Percentiles rank a stretch among this genome's conserved stretches.
Conservation (phyloP, 768 basidiomycete genomes). For the Macrolepiota albuminosa region DNA sequence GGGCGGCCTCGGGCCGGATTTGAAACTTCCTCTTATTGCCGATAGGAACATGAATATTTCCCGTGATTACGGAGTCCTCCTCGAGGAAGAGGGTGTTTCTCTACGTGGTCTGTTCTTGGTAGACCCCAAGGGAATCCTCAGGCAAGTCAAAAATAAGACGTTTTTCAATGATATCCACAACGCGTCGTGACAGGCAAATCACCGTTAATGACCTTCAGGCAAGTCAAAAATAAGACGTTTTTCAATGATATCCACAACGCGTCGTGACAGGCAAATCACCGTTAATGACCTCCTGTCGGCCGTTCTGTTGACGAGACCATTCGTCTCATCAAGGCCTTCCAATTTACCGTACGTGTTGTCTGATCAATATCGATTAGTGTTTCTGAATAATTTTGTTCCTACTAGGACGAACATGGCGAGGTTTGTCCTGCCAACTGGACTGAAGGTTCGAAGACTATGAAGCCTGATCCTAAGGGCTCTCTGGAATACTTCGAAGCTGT, state of each 20-base stretch:
- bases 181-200: slow-evolving; percentile 51
- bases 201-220: slow-evolving; percentile 90
- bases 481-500: slow-evolving; percentile 65
- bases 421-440: slow-evolving; percentile 93
- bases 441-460: slow-evolving; percentile 78
- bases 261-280: slow-evolving; percentile 63
- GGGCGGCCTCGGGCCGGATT: slow-evolving; percentile 87
- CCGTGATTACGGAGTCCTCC: slow-evolving; percentile 81
- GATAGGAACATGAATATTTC: slow-evolving; percentile 78
- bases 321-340: slow-evolving; percentile 91
- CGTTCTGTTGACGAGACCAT: slow-evolving; percentile 92
- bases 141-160: slow-evolving; percentile 32
- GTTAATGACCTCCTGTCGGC: slow-evolving; percentile 92
- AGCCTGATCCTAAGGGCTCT: slow-evolving; percentile 67
- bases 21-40: slow-evolving; percentile 79
- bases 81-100: slow-evolving; percentile 85
- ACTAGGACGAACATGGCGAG: slow-evolving; percentile 81
- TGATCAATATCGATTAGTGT: neutral
- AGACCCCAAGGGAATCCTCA: slow-evolving; percentile 74
- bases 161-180: neutral
- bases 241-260: neutral
- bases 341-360: slow-evolving; percentile 60
- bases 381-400: slow-evolving; percentile 1
- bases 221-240: slow-evolving; percentile 10
- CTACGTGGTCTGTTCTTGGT: slow-evolving; percentile 86